These are phyloP conservation scores for Wallacemonas sp. DNA, from an alignment of 208 protist species.

Conservation along the genomic window DNA sequence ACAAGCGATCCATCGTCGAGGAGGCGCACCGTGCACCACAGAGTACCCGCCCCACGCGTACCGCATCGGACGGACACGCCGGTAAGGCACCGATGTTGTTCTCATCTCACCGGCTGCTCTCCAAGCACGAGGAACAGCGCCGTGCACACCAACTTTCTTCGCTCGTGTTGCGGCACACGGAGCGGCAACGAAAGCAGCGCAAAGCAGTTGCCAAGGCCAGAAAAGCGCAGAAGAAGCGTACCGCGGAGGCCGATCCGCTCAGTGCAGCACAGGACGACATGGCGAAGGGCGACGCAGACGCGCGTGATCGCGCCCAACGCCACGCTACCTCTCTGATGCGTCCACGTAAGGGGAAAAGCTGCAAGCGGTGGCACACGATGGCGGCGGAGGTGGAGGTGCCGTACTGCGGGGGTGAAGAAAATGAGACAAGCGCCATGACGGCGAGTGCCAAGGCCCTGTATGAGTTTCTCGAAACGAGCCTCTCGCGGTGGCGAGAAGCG, in stretches of 20 bases:
- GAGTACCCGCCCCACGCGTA: no score
- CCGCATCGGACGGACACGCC: no score
- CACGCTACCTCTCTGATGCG: no score
- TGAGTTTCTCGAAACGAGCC: constrained; percentile 30
- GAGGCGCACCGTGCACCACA: constrained; percentile 22
- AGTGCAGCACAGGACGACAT: no score
- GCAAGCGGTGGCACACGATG: neutral
- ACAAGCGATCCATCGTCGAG: constrained; percentile 40
- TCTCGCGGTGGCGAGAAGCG: constrained; percentile 34
- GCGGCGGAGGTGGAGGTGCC: constrained; percentile 23
- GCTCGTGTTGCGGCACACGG: neutral
- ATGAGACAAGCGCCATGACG: constrained; percentile 6
- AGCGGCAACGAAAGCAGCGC: neutral
- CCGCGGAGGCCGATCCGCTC: neutral
- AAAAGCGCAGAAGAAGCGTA: neutral
- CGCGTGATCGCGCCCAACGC: no score
- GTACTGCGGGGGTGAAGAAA: constrained; percentile 60
- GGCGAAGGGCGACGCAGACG: no score
- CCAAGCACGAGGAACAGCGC: constrained; percentile 5
- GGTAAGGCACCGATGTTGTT: no score
- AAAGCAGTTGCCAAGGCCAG: neutral
- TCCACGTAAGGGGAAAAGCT: no score
- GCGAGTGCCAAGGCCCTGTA: constrained; percentile 27
- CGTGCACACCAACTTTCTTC: neutral
- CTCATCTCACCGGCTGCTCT: neutral